Conservation (phyloP, 169 alveolate genomes). For the Perkinsus chesapeaki region DNA sequence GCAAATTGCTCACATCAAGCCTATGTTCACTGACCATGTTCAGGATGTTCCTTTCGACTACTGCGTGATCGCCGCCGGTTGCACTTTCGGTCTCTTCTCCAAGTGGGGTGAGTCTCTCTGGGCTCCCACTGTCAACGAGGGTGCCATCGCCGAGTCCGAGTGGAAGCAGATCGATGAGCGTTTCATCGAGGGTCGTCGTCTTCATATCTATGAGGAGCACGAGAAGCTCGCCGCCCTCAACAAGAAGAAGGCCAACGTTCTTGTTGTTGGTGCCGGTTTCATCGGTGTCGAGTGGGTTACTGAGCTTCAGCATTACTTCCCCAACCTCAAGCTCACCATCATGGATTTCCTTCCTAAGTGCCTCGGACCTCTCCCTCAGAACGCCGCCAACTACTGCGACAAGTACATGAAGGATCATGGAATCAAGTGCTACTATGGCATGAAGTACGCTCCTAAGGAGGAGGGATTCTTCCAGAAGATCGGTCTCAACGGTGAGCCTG, state of each 20-base stretch:
- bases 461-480: conserved; percentile 25
- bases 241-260: conserved; percentile 17
- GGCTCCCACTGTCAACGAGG: conserved; percentile 35
- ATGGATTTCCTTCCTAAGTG: conserved; percentile 33
- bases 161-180: conserved; percentile 36
- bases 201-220: conserved; percentile 30
- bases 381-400: conserved; percentile 27
- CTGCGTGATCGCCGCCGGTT: conserved; percentile 36
- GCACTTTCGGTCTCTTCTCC: conserved; percentile 15
- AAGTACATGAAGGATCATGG: conserved; percentile 27
- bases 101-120: conserved; percentile 32
- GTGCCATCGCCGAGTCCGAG: conserved; percentile 19
- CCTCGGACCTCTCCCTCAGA: conserved; percentile 32
- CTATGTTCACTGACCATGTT: neutral
- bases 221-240: conserved; percentile 18
- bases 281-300: conserved; percentile 40
- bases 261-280: conserved; percentile 36
- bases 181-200: conserved; percentile 33
- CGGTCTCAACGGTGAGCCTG: conserved; percentile 26
- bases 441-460: conserved; percentile 25
- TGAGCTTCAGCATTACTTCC: conserved; percentile 32
- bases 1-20: neutral
- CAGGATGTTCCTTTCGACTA: conserved; percentile 33
- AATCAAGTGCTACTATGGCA: conserved; percentile 20
- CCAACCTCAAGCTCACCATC: conserved; percentile 26